These are phyloP conservation scores for Oryza punctata DNA, from an alignment of 176 grass and related monocot species.

Conservation along the genomic window DNA sequence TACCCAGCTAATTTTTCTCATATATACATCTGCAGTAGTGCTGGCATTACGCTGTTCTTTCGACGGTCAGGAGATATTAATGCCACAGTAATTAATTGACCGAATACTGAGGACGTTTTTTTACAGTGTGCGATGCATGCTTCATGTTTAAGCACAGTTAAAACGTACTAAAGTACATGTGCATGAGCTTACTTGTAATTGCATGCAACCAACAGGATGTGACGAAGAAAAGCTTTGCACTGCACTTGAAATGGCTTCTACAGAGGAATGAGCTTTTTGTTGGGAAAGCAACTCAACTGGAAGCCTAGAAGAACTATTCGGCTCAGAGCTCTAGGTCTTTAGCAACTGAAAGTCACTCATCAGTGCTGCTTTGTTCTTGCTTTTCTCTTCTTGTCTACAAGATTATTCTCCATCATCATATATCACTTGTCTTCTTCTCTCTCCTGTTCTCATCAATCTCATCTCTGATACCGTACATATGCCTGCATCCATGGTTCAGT, in stretches of 20 bases:
- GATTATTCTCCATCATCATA: slow-evolving; percentile 54
- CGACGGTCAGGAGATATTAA: not conserved
- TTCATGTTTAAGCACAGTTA: not conserved
- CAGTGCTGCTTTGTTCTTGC: slow-evolving; percentile 58
- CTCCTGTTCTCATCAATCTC: slow-evolving; percentile 39
- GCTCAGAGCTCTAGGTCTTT: slow-evolving; percentile 49
- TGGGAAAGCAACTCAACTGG: slow-evolving; percentile 58
- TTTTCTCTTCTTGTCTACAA: slow-evolving; percentile 47
- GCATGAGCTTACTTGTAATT: not conserved
- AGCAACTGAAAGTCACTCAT: slow-evolving; percentile 46
- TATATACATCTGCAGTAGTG: not conserved
- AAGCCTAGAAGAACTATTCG: slow-evolving; percentile 51
- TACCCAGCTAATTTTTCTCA: not conserved
- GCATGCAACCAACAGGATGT: not conserved
- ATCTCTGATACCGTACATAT: slow-evolving; percentile 7
- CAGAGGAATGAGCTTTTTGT: slow-evolving; percentile 44
- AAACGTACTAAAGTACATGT: not conserved
- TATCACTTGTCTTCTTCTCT: slow-evolving; percentile 43
- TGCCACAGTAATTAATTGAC: not conserved
- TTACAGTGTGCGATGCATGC: not conserved
- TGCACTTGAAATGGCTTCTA: slow-evolving; percentile 13
- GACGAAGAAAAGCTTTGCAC: not conserved
- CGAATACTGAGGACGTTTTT: not conserved
- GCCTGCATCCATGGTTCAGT: not conserved
- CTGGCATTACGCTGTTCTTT: not conserved